Base-by-base conservation (phyloP, 768 basidiomycete species). In the Lentinula aciculospora region DNA sequence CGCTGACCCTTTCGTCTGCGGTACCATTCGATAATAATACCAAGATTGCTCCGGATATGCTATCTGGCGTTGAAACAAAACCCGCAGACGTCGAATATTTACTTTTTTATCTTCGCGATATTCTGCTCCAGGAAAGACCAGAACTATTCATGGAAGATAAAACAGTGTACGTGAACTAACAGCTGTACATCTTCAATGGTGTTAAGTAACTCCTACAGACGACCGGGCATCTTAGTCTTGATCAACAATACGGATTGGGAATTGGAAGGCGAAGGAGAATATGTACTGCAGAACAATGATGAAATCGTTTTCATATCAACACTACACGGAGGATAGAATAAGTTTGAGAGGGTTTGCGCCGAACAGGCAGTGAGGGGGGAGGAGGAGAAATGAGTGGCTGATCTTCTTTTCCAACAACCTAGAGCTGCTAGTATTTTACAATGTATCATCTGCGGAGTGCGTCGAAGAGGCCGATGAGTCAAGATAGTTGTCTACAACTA, bases 211-310 rank as follows among this genome's bases (percentile, higher is more conserved):
- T 15, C 37, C 34, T 47, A 7, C 65, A 96, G 97, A 37, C 94
- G 97, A 8, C 97, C 97, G 0, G 97, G 97, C 0, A 97, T 99
- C 36, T 77, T 99, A 3, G 96, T 98, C 3, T 77, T 99, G n/a
- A 84, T 99, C 55, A 98, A 98, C 66, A 92, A 96, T 64, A 92
- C 92, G 1, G 96, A 98, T 65, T 98, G 96, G 96, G 95, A 98
- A 70, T 77, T 98, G 5, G 96, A 98, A 69, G 94, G 93, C 32
- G 96, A 98, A 69, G 86, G 92, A 21, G 86, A 89, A 5, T 97
- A 96, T 68, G 76, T 73, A 61, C 72, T 98, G 58, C 74, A 88
- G 68, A 74, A 85, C 31, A 78, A 82, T 0, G 97, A 99, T 68
- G 92, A 95, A 73, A 81, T 98, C 60, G 92, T 98, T 15, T 96